Conservation (phyloP, 2,329 filamentous ascomycete species). For the Fusarium nanum region DNA sequence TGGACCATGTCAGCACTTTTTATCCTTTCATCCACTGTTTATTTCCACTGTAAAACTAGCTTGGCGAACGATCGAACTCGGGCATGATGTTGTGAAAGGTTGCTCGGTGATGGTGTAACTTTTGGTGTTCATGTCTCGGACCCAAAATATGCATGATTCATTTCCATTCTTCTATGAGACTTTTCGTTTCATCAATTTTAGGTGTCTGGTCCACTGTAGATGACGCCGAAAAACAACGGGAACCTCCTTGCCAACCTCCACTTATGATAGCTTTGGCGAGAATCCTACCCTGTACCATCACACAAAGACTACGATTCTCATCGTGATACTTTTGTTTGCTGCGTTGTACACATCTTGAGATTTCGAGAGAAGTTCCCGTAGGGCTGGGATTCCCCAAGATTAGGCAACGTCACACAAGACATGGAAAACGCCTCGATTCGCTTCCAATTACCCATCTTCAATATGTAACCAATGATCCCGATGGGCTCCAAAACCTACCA, state of each 20-base stretch:
- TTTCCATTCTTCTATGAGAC: slow-evolving; percentile 7
- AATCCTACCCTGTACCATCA: neutral
- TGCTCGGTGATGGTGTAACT: neutral
- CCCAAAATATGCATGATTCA: slow-evolving; percentile 14
- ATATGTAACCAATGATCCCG: too few relatives aligned
- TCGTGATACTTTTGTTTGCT: neutral
- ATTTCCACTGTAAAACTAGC: neutral
- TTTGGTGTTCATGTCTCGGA: neutral
- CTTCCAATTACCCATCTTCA: neutral
- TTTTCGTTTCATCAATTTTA: neutral
- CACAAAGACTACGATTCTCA: neutral
- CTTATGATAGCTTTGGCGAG: too few relatives aligned
- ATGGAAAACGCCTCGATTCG: neutral
- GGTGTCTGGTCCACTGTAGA: neutral
- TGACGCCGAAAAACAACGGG: neutral
- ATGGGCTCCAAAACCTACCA: neutral
- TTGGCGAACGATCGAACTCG: neutral
- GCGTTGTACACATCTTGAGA: neutral
- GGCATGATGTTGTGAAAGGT: neutral
- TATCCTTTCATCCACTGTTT: neutral
- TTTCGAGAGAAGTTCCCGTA: neutral
- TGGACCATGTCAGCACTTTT: slow-evolving; percentile 22
- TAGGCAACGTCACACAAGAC: neutral
- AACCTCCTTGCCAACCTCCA: neutral
- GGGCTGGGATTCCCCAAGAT: neutral